Evolutionary conservation across 2,329 filamentous ascomycete genomes (phyloP), one percentile per base, ranked within the genome.

Genomic region (Diaporthe caulivora): DNA sequence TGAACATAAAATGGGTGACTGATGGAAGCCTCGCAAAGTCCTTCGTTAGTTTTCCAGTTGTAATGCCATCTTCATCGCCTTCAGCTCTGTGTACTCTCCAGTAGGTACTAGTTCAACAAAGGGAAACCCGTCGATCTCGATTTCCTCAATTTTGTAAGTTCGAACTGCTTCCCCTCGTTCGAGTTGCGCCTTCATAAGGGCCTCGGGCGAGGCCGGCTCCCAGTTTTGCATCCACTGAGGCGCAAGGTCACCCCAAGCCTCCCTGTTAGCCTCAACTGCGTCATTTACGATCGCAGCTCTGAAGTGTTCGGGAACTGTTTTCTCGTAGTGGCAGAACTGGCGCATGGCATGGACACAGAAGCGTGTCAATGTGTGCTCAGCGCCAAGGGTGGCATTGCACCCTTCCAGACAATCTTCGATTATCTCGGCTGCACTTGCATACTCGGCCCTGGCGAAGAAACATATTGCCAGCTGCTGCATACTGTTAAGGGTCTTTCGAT

Each of bases 171-270:
- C 65, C 1, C 69, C 57, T 7, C 69, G 69, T 2, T 34, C 57
- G 5, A 51, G 21, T 11, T 18, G 24, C 9, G 21, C 69, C 9
- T 9, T 24, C 24, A 64, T 47, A 4, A 64, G 13, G 4, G 21
- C 34, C 26, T 71, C 57, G 3, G 26, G 24, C 8, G 49, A 24
- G 21, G n/a, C 69, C 31, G 60, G 62, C 42, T 68, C 17, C 51
- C 71, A 72, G 10, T 69, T n/a, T 18, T 21, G 26, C 44, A 70
- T 73, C 71, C 71, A 73, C 13, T 62, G 18, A 8, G 71, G 71
- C 15, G 71, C 71, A 18, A 18, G 26, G 21, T 73, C 64, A 15
- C 71, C 71, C 55, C 54, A 26, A 7, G 40, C 57, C 1, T 31
- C 24, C 21, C 13, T 51, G 26, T 21, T 60, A 3, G n/a, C 13